phyloP scores from a whole-genome alignment of 1,139 yeast species.

The Diutina sp. region DNA sequence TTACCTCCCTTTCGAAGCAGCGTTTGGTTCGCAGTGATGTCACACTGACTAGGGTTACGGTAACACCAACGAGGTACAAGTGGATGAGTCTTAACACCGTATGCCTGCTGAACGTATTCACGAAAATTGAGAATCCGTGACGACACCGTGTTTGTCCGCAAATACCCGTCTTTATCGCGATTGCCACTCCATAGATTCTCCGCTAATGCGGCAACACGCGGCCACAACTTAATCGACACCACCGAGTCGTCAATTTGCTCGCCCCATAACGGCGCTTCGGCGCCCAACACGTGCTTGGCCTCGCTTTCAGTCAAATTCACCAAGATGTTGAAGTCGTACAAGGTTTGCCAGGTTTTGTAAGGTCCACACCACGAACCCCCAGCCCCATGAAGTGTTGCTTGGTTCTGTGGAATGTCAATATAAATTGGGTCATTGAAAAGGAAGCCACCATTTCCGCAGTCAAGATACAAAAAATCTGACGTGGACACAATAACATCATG shows the following conservation, averaged over 20 bases:
- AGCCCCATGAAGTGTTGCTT: constrained; percentile 16
- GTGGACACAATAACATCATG: constrained; percentile 32
- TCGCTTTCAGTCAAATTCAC: constrained; percentile 21
- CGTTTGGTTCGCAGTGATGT: constrained; percentile 11
- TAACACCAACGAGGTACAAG: constrained; percentile 29
- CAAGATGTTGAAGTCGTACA: background rate
- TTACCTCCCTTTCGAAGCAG: background rate
- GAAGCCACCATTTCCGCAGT: constrained; percentile 35
- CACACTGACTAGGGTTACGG: constrained; percentile 30
- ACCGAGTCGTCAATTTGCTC: background rate
- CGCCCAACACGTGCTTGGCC: constrained; percentile 25
- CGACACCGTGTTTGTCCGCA: constrained; percentile 15
- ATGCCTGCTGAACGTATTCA: constrained; percentile 28
- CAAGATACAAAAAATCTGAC: constrained; percentile 25
- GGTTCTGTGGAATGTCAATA: constrained; percentile 13
- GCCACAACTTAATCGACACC: constrained; percentile 23
- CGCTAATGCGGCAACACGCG: constrained; percentile 34
- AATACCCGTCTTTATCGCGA: constrained; percentile 8
- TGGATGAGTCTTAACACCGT: constrained; percentile 18
- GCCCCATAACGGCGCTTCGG: constrained; percentile 12
- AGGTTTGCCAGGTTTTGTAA: constrained; percentile 34
- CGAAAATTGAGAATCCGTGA: constrained; percentile 30
- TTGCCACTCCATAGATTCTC: constrained; percentile 37
- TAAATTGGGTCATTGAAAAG: constrained; percentile 26
- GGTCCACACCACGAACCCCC: constrained; percentile 42